phyloP scores from a whole-genome alignment of 2,329 filamentous ascomycete species.

The Aspergillus candidus region DNA sequence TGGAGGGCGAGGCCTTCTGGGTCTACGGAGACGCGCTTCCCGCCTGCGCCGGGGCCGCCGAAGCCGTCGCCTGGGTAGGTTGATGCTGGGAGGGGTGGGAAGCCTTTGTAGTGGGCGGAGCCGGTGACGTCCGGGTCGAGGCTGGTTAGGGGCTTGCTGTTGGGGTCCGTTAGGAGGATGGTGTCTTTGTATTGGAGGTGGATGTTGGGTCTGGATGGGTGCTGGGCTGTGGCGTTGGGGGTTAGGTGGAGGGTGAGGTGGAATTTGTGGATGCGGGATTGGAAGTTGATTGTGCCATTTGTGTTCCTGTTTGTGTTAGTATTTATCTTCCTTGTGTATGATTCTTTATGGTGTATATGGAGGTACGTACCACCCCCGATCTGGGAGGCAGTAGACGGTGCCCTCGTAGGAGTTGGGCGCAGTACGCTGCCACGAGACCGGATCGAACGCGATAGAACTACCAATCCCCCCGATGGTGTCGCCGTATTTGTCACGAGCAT shows the following conservation, averaged over 20 bases:
- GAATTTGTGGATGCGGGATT: slow-evolving; percentile 64
- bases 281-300: slow-evolving; percentile 62
- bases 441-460: slow-evolving; percentile 58
- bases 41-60: slow-evolving; percentile 55
- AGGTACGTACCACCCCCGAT: slow-evolving; percentile 57
- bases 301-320: slow-evolving; percentile 51
- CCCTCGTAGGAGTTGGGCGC: slow-evolving; percentile 52
- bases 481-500: slow-evolving; percentile 59
- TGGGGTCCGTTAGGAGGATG: slow-evolving; percentile 58
- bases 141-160: slow-evolving; percentile 57
- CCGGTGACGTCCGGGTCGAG: slow-evolving; percentile 56
- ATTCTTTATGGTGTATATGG: neutral
- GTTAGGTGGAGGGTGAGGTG: slow-evolving; percentile 52
- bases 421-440: slow-evolving; percentile 52
- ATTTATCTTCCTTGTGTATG: neutral
- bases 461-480: slow-evolving; percentile 65
- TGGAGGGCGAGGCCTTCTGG: slow-evolving; percentile 61
- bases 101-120: slow-evolving; percentile 50
- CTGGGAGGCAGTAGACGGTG: slow-evolving; percentile 58
- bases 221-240: slow-evolving; percentile 45
- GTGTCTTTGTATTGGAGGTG: slow-evolving; percentile 59
- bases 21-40: slow-evolving; percentile 56
- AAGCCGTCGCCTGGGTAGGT: slow-evolving; percentile 64
- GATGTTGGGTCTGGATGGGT: slow-evolving; percentile 56
- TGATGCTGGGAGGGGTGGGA: slow-evolving; percentile 57